A percentile compares a stretch with the other conserved stretches of the same genome.
phyloP scores from a whole-genome alignment of 257 asterid genomes.

The Hygrophila difformis region DNA sequence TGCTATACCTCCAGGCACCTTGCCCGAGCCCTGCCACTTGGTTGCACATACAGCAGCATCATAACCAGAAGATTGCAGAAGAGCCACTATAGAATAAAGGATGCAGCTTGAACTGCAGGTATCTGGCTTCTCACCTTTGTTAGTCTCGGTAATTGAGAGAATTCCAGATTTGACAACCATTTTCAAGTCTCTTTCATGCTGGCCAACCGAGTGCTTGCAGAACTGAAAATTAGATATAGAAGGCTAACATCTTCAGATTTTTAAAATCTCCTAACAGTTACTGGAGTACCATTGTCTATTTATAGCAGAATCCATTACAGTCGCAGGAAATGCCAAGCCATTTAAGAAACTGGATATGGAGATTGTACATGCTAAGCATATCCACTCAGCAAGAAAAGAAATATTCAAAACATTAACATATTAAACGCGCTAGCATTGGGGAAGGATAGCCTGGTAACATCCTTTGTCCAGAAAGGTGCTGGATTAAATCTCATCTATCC shows the following conservation, averaged over 20 bases:
- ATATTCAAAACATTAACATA: too few relatives aligned
- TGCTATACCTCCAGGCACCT: slow-evolving; percentile 38
- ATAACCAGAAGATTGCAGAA: slow-evolving; percentile 36
- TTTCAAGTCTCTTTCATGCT: slow-evolving; percentile 27
- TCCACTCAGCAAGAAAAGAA: too few relatives aligned
- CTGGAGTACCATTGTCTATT: too few relatives aligned
- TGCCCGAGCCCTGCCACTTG: slow-evolving; percentile 37
- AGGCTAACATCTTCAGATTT: background rate
- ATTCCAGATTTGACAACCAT: slow-evolving; percentile 35
- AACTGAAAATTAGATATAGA: slow-evolving; percentile 19
- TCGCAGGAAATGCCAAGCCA: too few relatives aligned
- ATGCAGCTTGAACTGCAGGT: slow-evolving; percentile 36
- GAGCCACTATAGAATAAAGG: slow-evolving; percentile 31
- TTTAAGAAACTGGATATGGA: too few relatives aligned
- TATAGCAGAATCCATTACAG: too few relatives aligned
- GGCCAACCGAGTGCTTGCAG: slow-evolving; percentile 25
- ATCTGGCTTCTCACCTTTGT: slow-evolving; percentile 18
- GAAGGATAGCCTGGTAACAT: too few relatives aligned
- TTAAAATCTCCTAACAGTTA: too few relatives aligned
- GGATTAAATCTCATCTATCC: too few relatives aligned
- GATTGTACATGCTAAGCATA: too few relatives aligned
- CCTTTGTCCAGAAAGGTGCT: too few relatives aligned
- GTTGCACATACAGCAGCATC: slow-evolving; percentile 39
- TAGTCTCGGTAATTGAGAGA: slow-evolving; percentile 30
- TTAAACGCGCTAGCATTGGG: too few relatives aligned